A percentile compares a stretch with the other conserved stretches of the same genome.
Conservation (phyloP, 108 stramenopile species). For the Stephanodiscus minutulus region DNA sequence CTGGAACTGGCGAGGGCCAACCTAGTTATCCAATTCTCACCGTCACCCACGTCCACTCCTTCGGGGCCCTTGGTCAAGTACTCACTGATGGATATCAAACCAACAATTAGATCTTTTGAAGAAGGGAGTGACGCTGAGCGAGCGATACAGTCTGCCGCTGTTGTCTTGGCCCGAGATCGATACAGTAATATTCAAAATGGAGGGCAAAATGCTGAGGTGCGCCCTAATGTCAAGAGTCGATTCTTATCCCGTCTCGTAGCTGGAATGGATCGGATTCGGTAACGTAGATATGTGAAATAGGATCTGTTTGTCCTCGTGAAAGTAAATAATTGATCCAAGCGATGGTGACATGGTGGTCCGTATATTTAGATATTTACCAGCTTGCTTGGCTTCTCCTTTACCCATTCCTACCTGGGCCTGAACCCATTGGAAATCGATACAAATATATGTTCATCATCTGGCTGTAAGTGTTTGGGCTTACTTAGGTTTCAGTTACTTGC, state of each 20-base stretch:
- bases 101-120: constrained; percentile 30
- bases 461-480: too few relatives aligned
- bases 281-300: too few relatives aligned
- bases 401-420: too few relatives aligned
- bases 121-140: constrained; percentile 27
- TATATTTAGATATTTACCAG: too few relatives aligned
- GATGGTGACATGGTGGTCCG: too few relatives aligned
- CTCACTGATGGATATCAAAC: constrained; percentile 36
- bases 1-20: constrained; percentile 56
- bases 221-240: constrained; percentile 16
- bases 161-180: constrained; percentile 42
- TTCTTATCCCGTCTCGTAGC: constrained; percentile 16
- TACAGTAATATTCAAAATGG: constrained; percentile 25
- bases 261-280: constrained; percentile 4
- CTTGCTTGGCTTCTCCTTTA: too few relatives aligned
- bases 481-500: too few relatives aligned
- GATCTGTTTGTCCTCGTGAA: too few relatives aligned
- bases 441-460: too few relatives aligned
- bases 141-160: constrained; percentile 43
- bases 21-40: constrained; percentile 60
- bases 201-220: not conserved
- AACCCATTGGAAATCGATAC: too few relatives aligned
- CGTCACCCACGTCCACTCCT: constrained; percentile 50
- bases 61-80: constrained; percentile 48
- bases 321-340: too few relatives aligned